Percentiles rank a stretch among this genome's conserved stretches.
Conservation (phyloP, 768 basidiomycete species). For the Amylocystis lapponica region DNA sequence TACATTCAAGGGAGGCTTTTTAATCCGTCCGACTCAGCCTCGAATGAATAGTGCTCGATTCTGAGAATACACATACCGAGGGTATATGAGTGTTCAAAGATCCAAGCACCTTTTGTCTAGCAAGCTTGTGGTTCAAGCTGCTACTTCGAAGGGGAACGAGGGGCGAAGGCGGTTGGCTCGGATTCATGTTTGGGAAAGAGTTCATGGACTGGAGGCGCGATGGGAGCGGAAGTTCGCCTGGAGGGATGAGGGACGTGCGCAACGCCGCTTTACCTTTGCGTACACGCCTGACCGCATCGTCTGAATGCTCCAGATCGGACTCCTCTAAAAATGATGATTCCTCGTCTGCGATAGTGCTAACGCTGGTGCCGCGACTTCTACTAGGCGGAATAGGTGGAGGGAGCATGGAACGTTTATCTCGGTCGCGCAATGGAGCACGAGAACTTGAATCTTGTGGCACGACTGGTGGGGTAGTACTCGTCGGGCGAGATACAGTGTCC, state of each 20-base stretch:
- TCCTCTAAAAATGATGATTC: constrained; percentile 28
- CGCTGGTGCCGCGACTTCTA: constrained; percentile 51
- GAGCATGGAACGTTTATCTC: constrained; percentile 17
- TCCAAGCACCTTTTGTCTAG: constrained; percentile 16
- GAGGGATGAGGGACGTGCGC: constrained; percentile 12
- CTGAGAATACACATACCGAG: constrained; percentile 12
- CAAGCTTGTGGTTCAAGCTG: constrained; percentile 17
- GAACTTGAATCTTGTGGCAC: too few relatives aligned
- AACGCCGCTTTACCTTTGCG: constrained; percentile 24
- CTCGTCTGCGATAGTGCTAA: constrained; percentile 36
- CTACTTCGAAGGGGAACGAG: constrained; percentile 20
- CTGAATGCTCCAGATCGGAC: constrained; percentile 22
- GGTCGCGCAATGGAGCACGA: constrained; percentile 23
- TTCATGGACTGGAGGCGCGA: constrained; percentile 21
- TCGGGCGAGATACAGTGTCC: too few relatives aligned
- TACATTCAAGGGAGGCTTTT: constrained; percentile 11
- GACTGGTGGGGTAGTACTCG: too few relatives aligned
- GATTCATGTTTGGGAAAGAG: constrained; percentile 17
- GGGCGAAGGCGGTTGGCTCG: constrained; percentile 10
- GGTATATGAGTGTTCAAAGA: constrained; percentile 23
- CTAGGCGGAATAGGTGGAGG: constrained; percentile 27
- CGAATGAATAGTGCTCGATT: background rate
- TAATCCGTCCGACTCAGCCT: background rate
- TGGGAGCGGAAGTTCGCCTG: constrained; percentile 27
- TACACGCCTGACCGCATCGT: constrained; percentile 14